Evolutionary conservation across 306 rosid genomes (phyloP).

Genomic region (Myrica gale): DNA sequence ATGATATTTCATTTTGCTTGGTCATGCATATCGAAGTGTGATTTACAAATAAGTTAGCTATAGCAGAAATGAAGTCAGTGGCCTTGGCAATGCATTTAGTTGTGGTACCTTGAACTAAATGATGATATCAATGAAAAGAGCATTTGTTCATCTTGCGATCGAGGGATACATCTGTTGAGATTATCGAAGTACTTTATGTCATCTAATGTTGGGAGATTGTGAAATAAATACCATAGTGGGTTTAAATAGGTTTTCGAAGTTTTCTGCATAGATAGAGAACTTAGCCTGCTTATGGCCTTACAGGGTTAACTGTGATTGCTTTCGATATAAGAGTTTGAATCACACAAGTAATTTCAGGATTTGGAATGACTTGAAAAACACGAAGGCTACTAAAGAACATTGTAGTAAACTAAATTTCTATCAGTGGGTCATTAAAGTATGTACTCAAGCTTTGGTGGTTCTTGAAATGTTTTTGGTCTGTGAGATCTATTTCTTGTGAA

Average conservation of each 20-base stretch:
- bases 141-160: background rate
- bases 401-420: too few relatives aligned
- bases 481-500: background rate
- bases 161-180: background rate
- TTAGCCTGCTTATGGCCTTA: background rate
- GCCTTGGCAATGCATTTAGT: background rate
- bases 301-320: background rate
- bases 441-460: background rate
- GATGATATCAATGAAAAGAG: background rate
- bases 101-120: background rate
- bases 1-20: constrained; percentile 15
- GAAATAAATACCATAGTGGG: background rate
- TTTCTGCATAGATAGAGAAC: background rate
- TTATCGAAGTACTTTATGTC: background rate
- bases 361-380: background rate
- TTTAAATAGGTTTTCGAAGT: background rate
- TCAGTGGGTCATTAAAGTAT: background rate
- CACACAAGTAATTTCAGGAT: background rate
- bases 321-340: background rate
- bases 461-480: background rate
- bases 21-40: background rate
- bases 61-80: background rate
- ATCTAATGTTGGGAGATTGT: background rate
- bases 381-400: background rate
- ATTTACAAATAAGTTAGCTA: background rate